phyloP scores from a whole-genome alignment of 2,329 filamentous ascomycete species.

The Colletotrichum euphorbiae region DNA sequence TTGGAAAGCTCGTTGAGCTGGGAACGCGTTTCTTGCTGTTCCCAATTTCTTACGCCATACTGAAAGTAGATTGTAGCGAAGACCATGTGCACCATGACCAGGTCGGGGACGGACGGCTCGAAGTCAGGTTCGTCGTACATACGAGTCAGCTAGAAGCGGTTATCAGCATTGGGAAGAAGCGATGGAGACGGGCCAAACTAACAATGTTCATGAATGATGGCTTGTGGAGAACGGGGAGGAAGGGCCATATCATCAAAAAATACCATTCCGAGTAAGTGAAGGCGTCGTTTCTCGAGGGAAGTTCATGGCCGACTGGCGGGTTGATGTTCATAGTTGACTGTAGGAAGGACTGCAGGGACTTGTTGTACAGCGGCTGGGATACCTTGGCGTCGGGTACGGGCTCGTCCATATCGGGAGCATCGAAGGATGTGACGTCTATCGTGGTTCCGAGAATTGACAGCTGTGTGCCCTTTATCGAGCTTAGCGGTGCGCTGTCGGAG shows the following conservation, averaged over 20 bases:
- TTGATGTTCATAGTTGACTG: conserved; percentile 73
- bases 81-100: conserved; percentile 81
- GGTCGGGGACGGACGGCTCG: conserved; percentile 71
- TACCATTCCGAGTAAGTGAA: conserved; percentile 80
- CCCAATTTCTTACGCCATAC: conserved; percentile 76
- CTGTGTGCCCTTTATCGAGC: conserved; percentile 79
- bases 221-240: conserved; percentile 81
- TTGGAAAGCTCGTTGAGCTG: conserved; percentile 75
- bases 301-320: conserved; percentile 64
- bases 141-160: conserved; percentile 61
- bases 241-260: conserved; percentile 77
- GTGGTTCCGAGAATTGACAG: conserved; percentile 84
- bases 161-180: conserved; percentile 3
- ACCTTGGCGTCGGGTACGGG: conserved; percentile 56
- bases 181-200: conserved; percentile 45
- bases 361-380: conserved; percentile 69
- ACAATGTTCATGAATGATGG: conserved; percentile 78
- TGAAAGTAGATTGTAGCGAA: conserved; percentile 84
- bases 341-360: conserved; percentile 78
- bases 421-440: conserved; percentile 81
- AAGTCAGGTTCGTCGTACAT: conserved; percentile 78
- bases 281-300: conserved; percentile 74
- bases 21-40: conserved; percentile 64
- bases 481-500: conserved; percentile 72
- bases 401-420: conserved; percentile 75